Base-by-base conservation (phyloP, 192 early-diverging fungal genomes). In the Linnemannia zychae region DNA sequence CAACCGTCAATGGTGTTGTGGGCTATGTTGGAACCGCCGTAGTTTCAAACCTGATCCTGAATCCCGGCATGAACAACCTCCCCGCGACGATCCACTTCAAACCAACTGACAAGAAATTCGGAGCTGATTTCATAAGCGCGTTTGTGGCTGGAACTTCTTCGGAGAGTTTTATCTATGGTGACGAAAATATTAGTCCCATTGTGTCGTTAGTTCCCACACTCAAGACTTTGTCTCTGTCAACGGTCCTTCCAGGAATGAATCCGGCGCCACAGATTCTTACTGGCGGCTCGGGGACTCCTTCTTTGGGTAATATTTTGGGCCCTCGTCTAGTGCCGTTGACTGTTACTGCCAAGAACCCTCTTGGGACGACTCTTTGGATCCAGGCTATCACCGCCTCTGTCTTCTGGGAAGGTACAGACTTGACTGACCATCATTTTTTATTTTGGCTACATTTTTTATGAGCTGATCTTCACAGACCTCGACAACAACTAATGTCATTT, bases 261-360 rank as follows among this genome's bases (percentile, higher is more conserved):
- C 80, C 80, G 40, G 76, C 76, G 15, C 81, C 81, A 22, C 69
- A 70, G 20, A 49, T 78, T 31, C 60, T 77, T 38, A 49, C 67
- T 17, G 52, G 53, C 31, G 72, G 71, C 15, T 69, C 77, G 12
- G 81, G 75, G 44, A 38, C 50, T 3, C 81, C 81, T 4, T 44
- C 49, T 0, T 3, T 83, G 0, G 81, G 81, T 9, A 74, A 72
- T 52, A 76, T 83, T 0, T 11, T 83, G 1, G 81, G 81, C 0
- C 77, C 77, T 31, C 71, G 81, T 31, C 81, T 78, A n/a, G 73
- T 83, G 7, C 81, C 81, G 0, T 33, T 83, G 71, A 78, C 67
- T 11, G 46, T 77, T 34, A 31, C 65, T 31, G 44, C 72, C 0
- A 40, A 63, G 66, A 78, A 83, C 44, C 81, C 81, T 37, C 63